Base-by-base conservation (phyloP, 1,284 basidiomycete genomes). In the Cutaneotrichosporon dermatis region DNA sequence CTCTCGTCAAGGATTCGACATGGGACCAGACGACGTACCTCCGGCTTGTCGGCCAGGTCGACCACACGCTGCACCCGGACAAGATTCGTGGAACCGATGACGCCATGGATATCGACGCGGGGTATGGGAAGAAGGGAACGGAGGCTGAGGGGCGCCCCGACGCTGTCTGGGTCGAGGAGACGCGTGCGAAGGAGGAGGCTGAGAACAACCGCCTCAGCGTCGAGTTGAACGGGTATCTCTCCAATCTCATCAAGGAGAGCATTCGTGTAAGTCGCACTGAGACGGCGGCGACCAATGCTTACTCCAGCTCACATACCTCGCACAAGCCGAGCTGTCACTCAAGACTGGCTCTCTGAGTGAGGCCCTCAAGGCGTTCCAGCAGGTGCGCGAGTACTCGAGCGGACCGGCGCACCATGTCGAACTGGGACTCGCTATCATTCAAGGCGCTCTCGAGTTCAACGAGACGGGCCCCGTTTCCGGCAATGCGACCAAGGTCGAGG, bases 231-330 rank as follows among this genome's bases (percentile, higher is more conserved):
- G 73, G 73, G 8, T 76, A 76, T 62, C 66, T 74, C 63, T 71
- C 69, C 57, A 76, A 75, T 57, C 64, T 76, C 34, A 76, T 76
- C 68, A 75, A 73, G 54, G 75, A 76, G 65, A 71, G 69, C 58
- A 76, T 76, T 36, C 51, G 75, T 35, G 75, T 76, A 61, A 65
- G 75, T 64, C 6, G 1, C 2, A 3, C 7, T 3, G n/a, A 3
- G 4, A 12, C 6, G 49, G 10, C 39, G 3, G 36, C 4, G 49
- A 8, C 7, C 4, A 11, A 7, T 3, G 35, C 58, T 63, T 39
- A 58, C 52, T 6, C n/a, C 58, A 76, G 75, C 68, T 76, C 54
- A 75, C 74, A 11, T 69, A 73, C 56, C 65, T 76, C 40, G 71
- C 74, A 10, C 67, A 72, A 40, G 73, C 70, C 4, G 62, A 71